These are phyloP conservation scores for Geranium incanum DNA, from an alignment of 441 rosid species.

Conservation along the genomic window DNA sequence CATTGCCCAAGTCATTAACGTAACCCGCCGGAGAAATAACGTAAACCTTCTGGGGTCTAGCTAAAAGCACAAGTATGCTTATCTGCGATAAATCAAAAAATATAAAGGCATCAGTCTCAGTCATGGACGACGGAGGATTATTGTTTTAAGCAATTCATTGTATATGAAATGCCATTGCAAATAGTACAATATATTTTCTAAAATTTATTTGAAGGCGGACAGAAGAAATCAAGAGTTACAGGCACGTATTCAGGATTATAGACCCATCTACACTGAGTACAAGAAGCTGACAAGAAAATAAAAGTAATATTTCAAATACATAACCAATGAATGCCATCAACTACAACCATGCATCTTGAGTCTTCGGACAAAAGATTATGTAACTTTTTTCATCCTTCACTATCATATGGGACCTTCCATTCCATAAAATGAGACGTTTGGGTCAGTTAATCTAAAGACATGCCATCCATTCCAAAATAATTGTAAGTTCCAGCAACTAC, in stretches of 20 bases:
- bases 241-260: too few relatives aligned
- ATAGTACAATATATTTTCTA: neutral
- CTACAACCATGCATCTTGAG: neutral
- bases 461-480: too few relatives aligned
- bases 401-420: neutral
- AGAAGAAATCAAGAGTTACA: neutral
- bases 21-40: slow-evolving; percentile 34
- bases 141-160: neutral
- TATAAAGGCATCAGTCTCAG: neutral
- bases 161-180: neutral
- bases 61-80: slow-evolving; percentile 64
- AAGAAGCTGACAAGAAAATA: neutral
- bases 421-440: neutral
- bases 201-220: neutral
- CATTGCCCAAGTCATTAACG: slow-evolving; percentile 25
- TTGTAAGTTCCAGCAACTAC: too few relatives aligned
- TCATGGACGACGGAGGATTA: neutral
- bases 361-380: neutral
- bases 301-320: neutral
- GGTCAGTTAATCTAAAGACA: neutral
- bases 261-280: neutral
- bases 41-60: slow-evolving; percentile 52
- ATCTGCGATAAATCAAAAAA: slow-evolving; percentile 33
- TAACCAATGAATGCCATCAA: neutral
- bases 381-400: neutral